phyloP scores from a whole-genome alignment of 495 filamentous ascomycete species.

The Bathelium albidoporum region DNA sequence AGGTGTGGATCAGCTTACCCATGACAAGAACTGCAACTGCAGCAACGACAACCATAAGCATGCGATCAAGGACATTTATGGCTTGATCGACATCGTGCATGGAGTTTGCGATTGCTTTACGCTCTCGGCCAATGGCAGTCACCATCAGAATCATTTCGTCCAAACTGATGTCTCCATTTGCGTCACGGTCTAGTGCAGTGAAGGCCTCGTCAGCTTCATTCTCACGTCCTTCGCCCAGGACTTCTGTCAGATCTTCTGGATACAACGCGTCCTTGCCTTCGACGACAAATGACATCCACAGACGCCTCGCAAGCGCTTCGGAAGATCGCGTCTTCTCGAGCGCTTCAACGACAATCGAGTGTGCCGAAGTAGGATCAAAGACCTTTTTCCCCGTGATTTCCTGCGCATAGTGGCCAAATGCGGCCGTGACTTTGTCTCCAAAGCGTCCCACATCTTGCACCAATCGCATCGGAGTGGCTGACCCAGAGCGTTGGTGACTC shows the following conservation, averaged over 20 bases:
- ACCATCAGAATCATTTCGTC: constrained; percentile 92
- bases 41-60: constrained; percentile 67
- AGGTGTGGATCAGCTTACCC: constrained; percentile 36
- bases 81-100: constrained; percentile 98
- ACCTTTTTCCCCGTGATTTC: constrained; percentile 92
- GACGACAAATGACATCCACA: constrained; percentile 98
- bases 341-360: constrained; percentile 79
- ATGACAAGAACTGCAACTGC: constrained; percentile 80
- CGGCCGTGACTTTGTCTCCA: constrained; percentile 83
- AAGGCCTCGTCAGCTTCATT: constrained; percentile 79
- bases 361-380: constrained; percentile 80
- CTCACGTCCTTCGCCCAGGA: constrained; percentile 62
- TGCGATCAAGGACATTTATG: constrained; percentile 76
- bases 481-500: constrained; percentile 43
- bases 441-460: constrained; percentile 69
- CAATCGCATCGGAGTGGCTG: constrained; percentile 63
- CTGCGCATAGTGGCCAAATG: constrained; percentile 85
- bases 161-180: constrained; percentile 85
- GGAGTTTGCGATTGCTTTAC: constrained; percentile 75
- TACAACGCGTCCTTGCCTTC: constrained; percentile 75
- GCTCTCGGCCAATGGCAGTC: constrained; percentile 67
- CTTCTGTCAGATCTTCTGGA: constrained; percentile 73
- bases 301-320: constrained; percentile 78
- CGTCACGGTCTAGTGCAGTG: constrained; percentile 65
- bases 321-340: constrained; percentile 71